These are phyloP conservation scores for Thielaviopsis punctulata DNA, from an alignment of 2,329 filamentous ascomycete species.

Conservation along the genomic window DNA sequence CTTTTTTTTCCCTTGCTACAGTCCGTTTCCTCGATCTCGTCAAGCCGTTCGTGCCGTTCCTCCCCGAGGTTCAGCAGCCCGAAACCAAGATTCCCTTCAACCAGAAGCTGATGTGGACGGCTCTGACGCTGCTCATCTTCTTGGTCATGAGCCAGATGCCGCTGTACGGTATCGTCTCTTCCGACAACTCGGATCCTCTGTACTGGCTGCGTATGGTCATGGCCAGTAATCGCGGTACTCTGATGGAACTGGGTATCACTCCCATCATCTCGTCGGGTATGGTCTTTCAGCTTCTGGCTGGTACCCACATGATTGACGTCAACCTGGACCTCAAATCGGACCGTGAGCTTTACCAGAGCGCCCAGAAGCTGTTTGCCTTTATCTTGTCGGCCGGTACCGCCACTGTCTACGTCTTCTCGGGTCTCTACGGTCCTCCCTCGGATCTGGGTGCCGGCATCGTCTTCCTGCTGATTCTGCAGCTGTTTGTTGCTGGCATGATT, in stretches of 20 bases:
- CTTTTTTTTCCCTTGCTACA: constrained; percentile 22
- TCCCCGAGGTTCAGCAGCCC: constrained; percentile 95
- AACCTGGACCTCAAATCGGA: constrained; percentile 99
- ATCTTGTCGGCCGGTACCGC: constrained; percentile 95
- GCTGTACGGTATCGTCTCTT: constrained; percentile 96
- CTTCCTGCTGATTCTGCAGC: constrained; percentile 93
- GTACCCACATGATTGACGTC: constrained; percentile 98
- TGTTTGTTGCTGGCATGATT: constrained; percentile 92
- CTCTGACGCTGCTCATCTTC: constrained; percentile 91
- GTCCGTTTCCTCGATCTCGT: constrained; percentile 99
- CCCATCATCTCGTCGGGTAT: constrained; percentile 99
- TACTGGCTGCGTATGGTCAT: constrained; percentile 99
- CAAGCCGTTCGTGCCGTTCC: constrained; percentile 98
- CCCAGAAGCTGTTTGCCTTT: constrained; percentile 96
- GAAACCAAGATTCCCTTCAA: constrained; percentile 99
- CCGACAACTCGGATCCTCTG: constrained; percentile 91
- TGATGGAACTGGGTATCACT: constrained; percentile 94
- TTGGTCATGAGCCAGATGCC: constrained; percentile 99
- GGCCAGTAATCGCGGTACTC: constrained; percentile 90
- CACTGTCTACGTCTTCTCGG: constrained; percentile 95
- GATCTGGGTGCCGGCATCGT: constrained; percentile 96
- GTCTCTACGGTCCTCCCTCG: constrained; percentile 90
- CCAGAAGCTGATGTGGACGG: constrained; percentile 93
- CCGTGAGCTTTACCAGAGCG: constrained; percentile 98
- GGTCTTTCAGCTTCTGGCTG: constrained; percentile 99